Evolutionary conservation across 31 red algal species (phyloP).

Genomic region (Asparagopsis taxiformis): DNA sequence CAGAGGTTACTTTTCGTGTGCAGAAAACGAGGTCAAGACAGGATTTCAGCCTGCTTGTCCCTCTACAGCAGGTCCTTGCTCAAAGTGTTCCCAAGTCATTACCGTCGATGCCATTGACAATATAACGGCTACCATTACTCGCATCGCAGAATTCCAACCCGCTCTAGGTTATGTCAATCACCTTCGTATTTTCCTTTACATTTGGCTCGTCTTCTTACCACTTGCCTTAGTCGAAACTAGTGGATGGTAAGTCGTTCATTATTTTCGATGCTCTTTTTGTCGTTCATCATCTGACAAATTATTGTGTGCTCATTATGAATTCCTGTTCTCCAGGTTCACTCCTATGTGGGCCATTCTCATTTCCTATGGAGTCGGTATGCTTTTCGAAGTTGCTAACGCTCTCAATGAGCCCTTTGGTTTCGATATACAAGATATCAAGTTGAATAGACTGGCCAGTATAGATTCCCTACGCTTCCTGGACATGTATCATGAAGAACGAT

Average conservation of each 20-base stretch:
- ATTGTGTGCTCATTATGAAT: not conserved
- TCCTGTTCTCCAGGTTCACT: constrained; percentile 60
- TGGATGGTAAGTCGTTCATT: constrained; percentile 40
- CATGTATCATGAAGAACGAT: too few relatives aligned
- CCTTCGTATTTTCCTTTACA: constrained; percentile 46
- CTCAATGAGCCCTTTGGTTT: not conserved
- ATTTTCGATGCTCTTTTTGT: not conserved
- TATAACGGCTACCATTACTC: not conserved
- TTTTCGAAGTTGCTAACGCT: too few relatives aligned
- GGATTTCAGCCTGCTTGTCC: not conserved
- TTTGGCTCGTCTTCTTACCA: constrained; percentile 53
- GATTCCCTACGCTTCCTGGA: too few relatives aligned
- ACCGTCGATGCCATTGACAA: constrained; percentile 27
- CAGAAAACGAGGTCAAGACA: constrained; percentile 15
- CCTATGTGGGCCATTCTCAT: constrained; percentile 14
- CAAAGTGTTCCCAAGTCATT: constrained; percentile 7
- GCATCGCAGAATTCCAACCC: constrained; percentile 34
- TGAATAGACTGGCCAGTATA: too few relatives aligned
- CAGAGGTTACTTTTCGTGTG: constrained; percentile 23
- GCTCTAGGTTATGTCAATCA: constrained; percentile 44
- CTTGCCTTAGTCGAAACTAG: constrained; percentile 38
- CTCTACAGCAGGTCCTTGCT: constrained; percentile 8
- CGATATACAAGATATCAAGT: not conserved
- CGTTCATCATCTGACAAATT: not conserved
- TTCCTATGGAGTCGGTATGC: not conserved